Evolutionary conservation across 345 rosid genomes (phyloP).

Genomic region (Pugionium dolabratum): DNA sequence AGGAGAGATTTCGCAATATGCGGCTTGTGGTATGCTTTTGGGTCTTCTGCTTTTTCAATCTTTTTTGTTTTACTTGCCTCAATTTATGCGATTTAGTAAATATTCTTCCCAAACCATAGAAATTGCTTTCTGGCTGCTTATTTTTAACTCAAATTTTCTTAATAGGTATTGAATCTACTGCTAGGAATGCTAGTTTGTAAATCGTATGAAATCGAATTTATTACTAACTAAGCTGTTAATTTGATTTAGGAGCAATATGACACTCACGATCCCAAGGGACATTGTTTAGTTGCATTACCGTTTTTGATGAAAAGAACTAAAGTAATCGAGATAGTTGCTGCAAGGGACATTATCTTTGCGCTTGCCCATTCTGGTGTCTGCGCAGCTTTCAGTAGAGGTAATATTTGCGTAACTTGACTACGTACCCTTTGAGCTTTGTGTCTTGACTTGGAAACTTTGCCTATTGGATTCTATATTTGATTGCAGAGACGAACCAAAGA

Average conservation of each 20-base stretch:
- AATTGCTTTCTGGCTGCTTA: background rate
- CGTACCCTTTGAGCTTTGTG: background rate
- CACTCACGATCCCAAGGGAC: slow-evolving; percentile 94
- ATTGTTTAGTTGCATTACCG: slow-evolving; percentile 72
- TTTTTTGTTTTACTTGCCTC: slow-evolving; percentile 2
- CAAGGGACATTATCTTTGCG: slow-evolving; percentile 89
- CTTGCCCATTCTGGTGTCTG: slow-evolving; percentile 97
- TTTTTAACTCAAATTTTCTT: background rate
- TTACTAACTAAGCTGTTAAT: background rate
- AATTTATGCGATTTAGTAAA: background rate
- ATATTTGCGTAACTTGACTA: background rate
- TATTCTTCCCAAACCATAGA: slow-evolving; percentile 28
- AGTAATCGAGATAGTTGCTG: slow-evolving; percentile 94
- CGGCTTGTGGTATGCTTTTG: slow-evolving; percentile 49
- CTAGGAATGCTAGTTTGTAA: background rate
- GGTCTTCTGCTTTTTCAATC: background rate
- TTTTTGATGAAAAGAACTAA: slow-evolving; percentile 87
- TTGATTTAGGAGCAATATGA: slow-evolving; percentile 78
- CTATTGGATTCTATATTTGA: slow-evolving; percentile 6
- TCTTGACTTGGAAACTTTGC: background rate
- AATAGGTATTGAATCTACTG: too few species aligned
- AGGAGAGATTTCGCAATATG: slow-evolving; percentile 72
- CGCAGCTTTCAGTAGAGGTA: slow-evolving; percentile 96
- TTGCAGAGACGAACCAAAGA: slow-evolving; percentile 79
- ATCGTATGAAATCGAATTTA: background rate